phyloP scores from a whole-genome alignment of 2,329 filamentous ascomycete genomes.

The Pseudogymnoascus sp. region DNA sequence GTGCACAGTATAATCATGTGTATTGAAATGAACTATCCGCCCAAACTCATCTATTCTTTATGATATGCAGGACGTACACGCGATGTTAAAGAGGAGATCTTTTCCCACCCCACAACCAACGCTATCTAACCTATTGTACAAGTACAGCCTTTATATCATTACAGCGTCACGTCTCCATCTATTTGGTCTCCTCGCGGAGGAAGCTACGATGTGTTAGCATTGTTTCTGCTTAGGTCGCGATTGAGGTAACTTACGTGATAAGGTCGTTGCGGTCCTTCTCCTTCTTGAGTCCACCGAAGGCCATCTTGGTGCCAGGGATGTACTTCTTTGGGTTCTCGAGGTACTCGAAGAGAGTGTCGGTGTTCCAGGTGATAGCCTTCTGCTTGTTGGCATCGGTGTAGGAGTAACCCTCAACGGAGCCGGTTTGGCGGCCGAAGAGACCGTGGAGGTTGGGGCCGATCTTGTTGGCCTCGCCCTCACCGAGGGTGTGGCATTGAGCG shows the following conservation, averaged over 20 bases:
- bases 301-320: slow-evolving; percentile 99
- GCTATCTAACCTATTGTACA: slow-evolving; percentile 10
- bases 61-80: slow-evolving; percentile 6
- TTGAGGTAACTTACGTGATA: slow-evolving; percentile 68
- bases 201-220: slow-evolving; percentile 36
- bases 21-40: neutral
- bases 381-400: slow-evolving; percentile 99
- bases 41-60: slow-evolving; percentile 2
- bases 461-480: slow-evolving; percentile 89
- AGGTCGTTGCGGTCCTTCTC: slow-evolving; percentile 98
- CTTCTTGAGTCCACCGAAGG: slow-evolving; percentile 99
- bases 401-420: slow-evolving; percentile 81
- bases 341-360: slow-evolving; percentile 86
- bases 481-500: slow-evolving; percentile 96
- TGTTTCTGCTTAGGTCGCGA: slow-evolving; percentile 15
- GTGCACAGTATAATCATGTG: neutral
- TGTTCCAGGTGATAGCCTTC: slow-evolving; percentile 84
- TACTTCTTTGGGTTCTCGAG: slow-evolving; percentile 99
- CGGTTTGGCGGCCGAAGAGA: slow-evolving; percentile 93
- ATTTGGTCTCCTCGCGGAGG: slow-evolving; percentile 63
- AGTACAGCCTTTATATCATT: slow-evolving; percentile 19
- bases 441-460: slow-evolving; percentile 95
- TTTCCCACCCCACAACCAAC: neutral
- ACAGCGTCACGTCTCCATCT: slow-evolving; percentile 35
- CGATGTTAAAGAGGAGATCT: slow-evolving; percentile 8